phyloP scores from a whole-genome alignment of 495 filamentous ascomycete species.

The Podospora comata region DNA sequence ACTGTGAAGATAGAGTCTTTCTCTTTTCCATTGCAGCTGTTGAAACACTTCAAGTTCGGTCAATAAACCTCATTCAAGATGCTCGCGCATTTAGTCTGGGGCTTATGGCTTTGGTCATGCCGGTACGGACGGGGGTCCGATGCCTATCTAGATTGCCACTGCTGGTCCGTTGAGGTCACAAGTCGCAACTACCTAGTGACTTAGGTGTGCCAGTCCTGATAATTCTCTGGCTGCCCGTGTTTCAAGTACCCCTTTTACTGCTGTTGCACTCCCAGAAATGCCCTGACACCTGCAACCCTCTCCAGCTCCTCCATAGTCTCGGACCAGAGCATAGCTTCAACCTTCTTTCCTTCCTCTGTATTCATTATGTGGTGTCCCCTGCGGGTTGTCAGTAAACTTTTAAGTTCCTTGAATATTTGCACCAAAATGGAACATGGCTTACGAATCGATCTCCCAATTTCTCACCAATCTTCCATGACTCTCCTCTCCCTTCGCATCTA shows the following conservation, averaged over 20 bases:
- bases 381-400: neutral
- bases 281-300: neutral
- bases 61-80: neutral
- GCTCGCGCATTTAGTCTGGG: neutral
- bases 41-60: neutral
- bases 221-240: too few species aligned
- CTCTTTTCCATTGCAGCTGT: neutral
- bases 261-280: neutral
- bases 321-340: neutral
- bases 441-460: neutral
- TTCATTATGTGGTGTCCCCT: neutral
- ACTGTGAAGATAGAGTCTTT: neutral
- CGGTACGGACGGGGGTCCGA: constrained; percentile 15
- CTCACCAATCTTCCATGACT: neutral
- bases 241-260: neutral
- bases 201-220: too few species aligned
- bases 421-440: neutral
- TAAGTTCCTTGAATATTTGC: neutral
- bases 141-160: constrained; percentile 33
- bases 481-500: neutral
- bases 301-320: neutral
- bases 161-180: constrained; percentile 36
- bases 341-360: neutral
- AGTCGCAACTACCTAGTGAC: constrained; percentile 9
- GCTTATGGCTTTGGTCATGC: constrained; percentile 2